These are phyloP conservation scores for Lactarius evosmus DNA, from an alignment of 768 basidiomycete genomes.

Conservation along the genomic window DNA sequence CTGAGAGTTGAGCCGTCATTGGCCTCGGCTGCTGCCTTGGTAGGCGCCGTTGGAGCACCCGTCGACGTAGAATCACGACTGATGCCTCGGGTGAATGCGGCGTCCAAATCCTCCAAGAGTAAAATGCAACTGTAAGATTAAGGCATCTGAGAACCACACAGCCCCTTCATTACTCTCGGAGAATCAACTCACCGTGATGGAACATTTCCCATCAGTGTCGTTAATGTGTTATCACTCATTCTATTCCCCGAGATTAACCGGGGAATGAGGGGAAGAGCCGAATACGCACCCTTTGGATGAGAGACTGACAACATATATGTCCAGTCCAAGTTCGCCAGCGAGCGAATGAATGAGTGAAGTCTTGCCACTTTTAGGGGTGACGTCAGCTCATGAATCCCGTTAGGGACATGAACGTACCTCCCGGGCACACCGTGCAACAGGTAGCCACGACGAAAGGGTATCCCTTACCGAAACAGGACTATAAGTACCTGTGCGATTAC, in stretches of 20 bases:
- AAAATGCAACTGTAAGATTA: constrained; percentile 68
- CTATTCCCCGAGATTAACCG: constrained; percentile 39
- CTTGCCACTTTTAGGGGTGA: constrained; percentile 57
- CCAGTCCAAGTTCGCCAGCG: constrained; percentile 79
- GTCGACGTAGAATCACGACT: constrained; percentile 80
- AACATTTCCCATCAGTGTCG: constrained; percentile 85
- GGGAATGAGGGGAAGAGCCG: constrained; percentile 14
- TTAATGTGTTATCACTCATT: constrained; percentile 88
- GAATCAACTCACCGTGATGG: constrained; percentile 60
- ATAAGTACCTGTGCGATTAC: constrained; percentile 9
- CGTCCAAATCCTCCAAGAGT: constrained; percentile 91
- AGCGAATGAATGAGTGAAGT: constrained; percentile 83
- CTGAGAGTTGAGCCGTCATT: constrained; percentile 80
- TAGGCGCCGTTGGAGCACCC: constrained; percentile 55
- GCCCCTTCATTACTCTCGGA: constrained; percentile 14
- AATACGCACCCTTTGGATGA: constrained; percentile 75
- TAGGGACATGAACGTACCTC: constrained; percentile 46
- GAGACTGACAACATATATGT: constrained; percentile 88
- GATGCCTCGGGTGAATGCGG: constrained; percentile 85
- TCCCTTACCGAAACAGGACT: constrained; percentile 47
- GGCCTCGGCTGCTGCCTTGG: constrained; percentile 38
- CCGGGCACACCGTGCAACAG: constrained; percentile 82
- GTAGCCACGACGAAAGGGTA: constrained; percentile 86
- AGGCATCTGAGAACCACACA: constrained; percentile 24
- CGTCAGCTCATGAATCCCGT: constrained; percentile 22